Evolutionary conservation across 1,284 basidiomycete genomes (phyloP).

Genomic region (Pseudozyma pruni): DNA sequence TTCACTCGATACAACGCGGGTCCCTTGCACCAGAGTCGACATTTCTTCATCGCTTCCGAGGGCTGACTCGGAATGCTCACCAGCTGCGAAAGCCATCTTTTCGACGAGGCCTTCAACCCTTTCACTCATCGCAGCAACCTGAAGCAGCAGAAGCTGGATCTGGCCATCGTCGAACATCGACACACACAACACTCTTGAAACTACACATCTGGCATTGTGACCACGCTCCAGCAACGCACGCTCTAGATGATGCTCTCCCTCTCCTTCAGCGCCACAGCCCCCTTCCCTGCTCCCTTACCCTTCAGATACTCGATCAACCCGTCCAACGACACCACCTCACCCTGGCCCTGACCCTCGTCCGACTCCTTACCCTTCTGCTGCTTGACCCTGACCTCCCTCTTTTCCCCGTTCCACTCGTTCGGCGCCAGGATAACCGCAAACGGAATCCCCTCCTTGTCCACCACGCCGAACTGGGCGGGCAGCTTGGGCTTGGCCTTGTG

Average conservation of each 20-base stretch:
- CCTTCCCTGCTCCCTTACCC: conserved; percentile 31
- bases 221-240: too few species aligned
- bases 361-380: conserved; percentile 81
- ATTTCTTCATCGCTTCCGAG: too few species aligned
- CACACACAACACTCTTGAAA: too few species aligned
- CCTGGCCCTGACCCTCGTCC: conserved; percentile 74
- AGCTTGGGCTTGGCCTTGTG: conserved; percentile 84
- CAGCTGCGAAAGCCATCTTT: too few species aligned
- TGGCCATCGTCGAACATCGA: too few species aligned
- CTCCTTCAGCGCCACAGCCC: conserved; percentile 14
- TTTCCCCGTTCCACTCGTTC: conserved; percentile 78
- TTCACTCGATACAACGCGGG: background rate
- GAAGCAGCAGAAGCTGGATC: too few species aligned
- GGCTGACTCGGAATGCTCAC: too few species aligned
- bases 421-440: conserved; percentile 90
- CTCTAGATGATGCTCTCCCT: conserved; percentile 28
- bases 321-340: conserved; percentile 71
- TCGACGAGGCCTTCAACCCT: too few species aligned
- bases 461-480: conserved; percentile 82
- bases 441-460: conserved; percentile 90
- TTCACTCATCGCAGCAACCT: too few species aligned
- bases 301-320: conserved; percentile 78
- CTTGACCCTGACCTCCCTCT: conserved; percentile 80
- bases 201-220: too few species aligned
- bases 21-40: background rate